Base-by-base conservation (phyloP, 805 yeast species). In the Saturnispora diversa region DNA sequence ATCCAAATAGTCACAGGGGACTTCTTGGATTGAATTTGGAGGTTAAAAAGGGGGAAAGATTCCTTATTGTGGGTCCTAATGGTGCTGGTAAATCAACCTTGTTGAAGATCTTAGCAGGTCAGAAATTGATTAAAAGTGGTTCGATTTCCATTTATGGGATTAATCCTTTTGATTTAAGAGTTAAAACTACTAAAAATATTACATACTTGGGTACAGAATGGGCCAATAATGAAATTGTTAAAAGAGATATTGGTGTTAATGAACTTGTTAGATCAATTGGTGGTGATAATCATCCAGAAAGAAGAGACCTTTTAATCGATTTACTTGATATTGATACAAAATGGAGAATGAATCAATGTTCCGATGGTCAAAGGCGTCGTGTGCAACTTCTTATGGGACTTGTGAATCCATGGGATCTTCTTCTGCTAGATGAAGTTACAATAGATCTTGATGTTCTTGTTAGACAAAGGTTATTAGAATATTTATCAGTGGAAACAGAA, bases 21-120 rank as follows among this genome's bases (percentile, higher is more conserved):
- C 65, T 92, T 12, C 70, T 72, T 23, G 69, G 84, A 35, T 71
- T 90, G 46, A 66, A 69, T 27, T 53, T 92, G 30, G 50, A 64
- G 10, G 69, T 92, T 16, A 77, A 80, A 1, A 75, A 82, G 70
- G 77, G 82, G 6, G 74, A 90, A 1, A 71, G 95, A 44, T 76
- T 88, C 9, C 65, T 92, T 26, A 60, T 92, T 6, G 70, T 92
- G 19, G 98, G 98, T 0, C 94, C 97, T 10, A 88, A 88, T 52
- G 98, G 98, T 15, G 97, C 98, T 1, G 97, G 98, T 4, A 92
- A 92, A 59, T 84, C 96, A 1, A 92, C 98, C 0, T 59, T 92
- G 31, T 67, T 92, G 47, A 76, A 78, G 56, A 72, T 92, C 13
- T 65, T 92, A 15, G 95, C 97, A 0, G 98, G 98, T 3, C 90